Conservation (phyloP, 768 basidiomycete genomes). For the Amanita exitialis region DNA sequence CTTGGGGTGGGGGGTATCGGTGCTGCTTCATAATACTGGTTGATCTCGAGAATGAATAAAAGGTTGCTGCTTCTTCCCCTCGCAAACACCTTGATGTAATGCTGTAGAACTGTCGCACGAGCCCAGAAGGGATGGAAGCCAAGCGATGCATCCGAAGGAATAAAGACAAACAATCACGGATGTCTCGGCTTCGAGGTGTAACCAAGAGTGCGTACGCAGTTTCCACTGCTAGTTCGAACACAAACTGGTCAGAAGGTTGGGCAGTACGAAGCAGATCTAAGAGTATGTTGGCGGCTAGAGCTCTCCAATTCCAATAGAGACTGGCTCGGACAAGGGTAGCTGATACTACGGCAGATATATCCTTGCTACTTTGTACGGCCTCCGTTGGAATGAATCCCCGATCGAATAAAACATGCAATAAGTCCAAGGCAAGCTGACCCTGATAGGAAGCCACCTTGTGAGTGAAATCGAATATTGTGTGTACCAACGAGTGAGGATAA, state of each 20-base stretch:
- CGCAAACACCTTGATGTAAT: constrained; percentile 20
- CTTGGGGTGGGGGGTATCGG: constrained; percentile 41
- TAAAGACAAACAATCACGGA: constrained; percentile 29
- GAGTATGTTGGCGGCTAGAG: constrained; percentile 30
- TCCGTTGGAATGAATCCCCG: constrained; percentile 34
- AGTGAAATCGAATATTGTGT: constrained; percentile 31
- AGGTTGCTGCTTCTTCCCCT: constrained; percentile 24
- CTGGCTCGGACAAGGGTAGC: constrained; percentile 41
- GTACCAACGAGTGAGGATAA: constrained; percentile 26
- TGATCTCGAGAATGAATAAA: constrained; percentile 39
- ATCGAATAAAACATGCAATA: constrained; percentile 41
- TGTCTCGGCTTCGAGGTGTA: constrained; percentile 22
- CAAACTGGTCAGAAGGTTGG: constrained; percentile 11
- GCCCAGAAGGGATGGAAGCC: constrained; percentile 28
- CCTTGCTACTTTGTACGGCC: constrained; percentile 28
- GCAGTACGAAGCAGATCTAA: constrained; percentile 15
- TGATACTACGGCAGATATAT: constrained; percentile 38
- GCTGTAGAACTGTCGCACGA: constrained; percentile 38
- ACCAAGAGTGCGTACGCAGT: constrained; percentile 32
- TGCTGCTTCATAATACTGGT: constrained; percentile 18
- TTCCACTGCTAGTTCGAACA: constrained; percentile 29
- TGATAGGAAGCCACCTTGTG: constrained; percentile 26
- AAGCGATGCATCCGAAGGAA: constrained; percentile 27
- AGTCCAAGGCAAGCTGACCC: constrained; percentile 25
- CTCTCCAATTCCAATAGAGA: constrained; percentile 44